Conservation (phyloP, 2,329 filamentous ascomycete species). For the Blumeriella jaapii region DNA sequence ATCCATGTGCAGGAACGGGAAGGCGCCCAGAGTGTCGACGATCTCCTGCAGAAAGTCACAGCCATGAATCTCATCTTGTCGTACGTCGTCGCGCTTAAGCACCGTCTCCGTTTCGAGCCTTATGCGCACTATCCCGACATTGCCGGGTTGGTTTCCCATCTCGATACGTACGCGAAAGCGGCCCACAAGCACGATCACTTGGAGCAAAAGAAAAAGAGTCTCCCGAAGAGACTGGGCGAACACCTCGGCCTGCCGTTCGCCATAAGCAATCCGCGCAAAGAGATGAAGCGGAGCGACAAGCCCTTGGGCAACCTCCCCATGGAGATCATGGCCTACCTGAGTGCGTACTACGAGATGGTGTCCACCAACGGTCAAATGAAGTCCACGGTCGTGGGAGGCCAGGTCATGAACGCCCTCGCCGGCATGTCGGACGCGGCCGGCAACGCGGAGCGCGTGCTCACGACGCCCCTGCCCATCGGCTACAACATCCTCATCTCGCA, state of each 20-base stretch:
- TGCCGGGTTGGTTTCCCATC: constrained; percentile 55
- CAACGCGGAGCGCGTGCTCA: constrained; percentile 66
- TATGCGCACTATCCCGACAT: constrained; percentile 69
- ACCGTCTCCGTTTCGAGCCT: constrained; percentile 74
- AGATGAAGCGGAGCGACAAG: constrained; percentile 58
- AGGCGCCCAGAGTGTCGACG: constrained; percentile 44
- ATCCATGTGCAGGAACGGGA: constrained; percentile 56
- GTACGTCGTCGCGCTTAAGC: constrained; percentile 65
- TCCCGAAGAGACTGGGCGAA: constrained; percentile 54
- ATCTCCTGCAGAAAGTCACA: constrained; percentile 54
- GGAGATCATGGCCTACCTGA: constrained; percentile 66
- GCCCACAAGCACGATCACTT: constrained; percentile 36
- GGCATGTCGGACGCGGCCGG: constrained; percentile 61
- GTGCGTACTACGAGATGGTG: constrained; percentile 26
- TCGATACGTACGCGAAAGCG: constrained; percentile 61
- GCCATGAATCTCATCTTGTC: constrained; percentile 67
- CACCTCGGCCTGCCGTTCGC: constrained; percentile 70
- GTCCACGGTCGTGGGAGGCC: constrained; percentile 18
- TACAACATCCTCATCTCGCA: constrained; percentile 79
- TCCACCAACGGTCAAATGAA: constrained; percentile 29
- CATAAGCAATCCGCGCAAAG: constrained; percentile 65
- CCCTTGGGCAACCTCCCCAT: constrained; percentile 72
- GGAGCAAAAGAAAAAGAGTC: constrained; percentile 14
- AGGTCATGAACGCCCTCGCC: constrained; percentile 32
- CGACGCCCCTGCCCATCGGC: constrained; percentile 70